Conservation (phyloP, 1,284 basidiomycete genomes). For the Earliella scabrosa region DNA sequence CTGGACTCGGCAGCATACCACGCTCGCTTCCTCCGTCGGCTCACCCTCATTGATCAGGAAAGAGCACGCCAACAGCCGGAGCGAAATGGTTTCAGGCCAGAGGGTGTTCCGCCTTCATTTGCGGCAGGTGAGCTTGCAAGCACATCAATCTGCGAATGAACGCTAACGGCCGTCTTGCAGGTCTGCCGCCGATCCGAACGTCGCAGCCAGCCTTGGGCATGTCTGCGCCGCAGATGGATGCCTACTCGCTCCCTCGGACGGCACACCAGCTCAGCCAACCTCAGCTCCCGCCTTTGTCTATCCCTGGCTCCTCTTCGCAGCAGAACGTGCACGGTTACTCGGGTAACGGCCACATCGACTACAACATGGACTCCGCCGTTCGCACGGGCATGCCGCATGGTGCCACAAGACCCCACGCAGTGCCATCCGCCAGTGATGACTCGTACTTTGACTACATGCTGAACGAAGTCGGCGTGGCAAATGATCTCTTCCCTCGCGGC, state of each 20-base stretch:
- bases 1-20: constrained; percentile 66
- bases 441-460: constrained; percentile 19
- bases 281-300: constrained; percentile 14
- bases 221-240: constrained; percentile 1
- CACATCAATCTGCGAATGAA: too few relatives aligned
- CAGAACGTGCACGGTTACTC: constrained; percentile 3
- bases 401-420: not conserved
- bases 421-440: constrained; percentile 1
- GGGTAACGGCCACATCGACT: not conserved
- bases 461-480: constrained; percentile 5
- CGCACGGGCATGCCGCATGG: not conserved
- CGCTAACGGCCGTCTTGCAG: not conserved
- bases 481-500: constrained; percentile 9
- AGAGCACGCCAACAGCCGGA: constrained; percentile 45
- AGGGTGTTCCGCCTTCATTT: constrained; percentile 16
- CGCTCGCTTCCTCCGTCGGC: constrained; percentile 72
- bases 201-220: not conserved
- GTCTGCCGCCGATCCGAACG: constrained; percentile 16
- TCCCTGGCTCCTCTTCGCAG: constrained; percentile 10
- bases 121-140: constrained; percentile 13
- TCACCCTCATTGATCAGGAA: constrained; percentile 67
- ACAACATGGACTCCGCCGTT: constrained; percentile 5
- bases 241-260: constrained; percentile 6
- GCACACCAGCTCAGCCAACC: constrained; percentile 1
- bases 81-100: constrained; percentile 10